Conservation (phyloP, 257 asterid genomes). For the Solanum habrochaites region DNA sequence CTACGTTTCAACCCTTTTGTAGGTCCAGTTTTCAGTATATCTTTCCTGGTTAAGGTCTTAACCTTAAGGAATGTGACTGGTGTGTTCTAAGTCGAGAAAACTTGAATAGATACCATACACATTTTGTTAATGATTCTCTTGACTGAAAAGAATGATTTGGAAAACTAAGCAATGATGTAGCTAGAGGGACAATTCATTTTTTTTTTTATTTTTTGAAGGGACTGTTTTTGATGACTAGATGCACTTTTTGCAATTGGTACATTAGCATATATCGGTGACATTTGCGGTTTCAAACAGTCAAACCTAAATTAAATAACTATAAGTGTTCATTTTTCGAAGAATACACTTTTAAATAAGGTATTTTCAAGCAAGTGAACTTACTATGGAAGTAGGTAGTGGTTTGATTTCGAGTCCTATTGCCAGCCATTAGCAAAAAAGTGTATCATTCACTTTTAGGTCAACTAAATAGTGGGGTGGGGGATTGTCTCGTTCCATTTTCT, state of each 20-base stretch:
- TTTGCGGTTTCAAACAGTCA: not conserved
- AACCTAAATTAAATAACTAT: not conserved
- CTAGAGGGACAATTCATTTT: not conserved
- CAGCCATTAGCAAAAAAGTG: not conserved
- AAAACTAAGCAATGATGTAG: not conserved
- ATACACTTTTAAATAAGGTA: not conserved
- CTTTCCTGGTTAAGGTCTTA: not conserved
- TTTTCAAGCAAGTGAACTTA: not conserved
- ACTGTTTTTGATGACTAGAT: not conserved
- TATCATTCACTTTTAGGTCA: not conserved
- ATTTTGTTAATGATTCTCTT: not conserved
- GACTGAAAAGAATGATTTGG: not conserved
- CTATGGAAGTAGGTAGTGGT: not conserved
- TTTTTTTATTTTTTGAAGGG: not conserved
- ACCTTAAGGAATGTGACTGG: not conserved
- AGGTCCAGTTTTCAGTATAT: not conserved
- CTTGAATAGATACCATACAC: not conserved
- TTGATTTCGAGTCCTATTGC: not conserved
- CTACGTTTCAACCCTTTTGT: not conserved
- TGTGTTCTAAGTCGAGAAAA: not conserved
- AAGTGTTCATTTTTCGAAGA: not conserved
- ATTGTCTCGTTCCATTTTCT: not conserved
- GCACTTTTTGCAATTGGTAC: not conserved
- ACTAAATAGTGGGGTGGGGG: not conserved
- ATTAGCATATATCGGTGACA: not conserved